Conservation (phyloP, 2,329 filamentous ascomycete genomes). For the Verticillium tricorpus region DNA sequence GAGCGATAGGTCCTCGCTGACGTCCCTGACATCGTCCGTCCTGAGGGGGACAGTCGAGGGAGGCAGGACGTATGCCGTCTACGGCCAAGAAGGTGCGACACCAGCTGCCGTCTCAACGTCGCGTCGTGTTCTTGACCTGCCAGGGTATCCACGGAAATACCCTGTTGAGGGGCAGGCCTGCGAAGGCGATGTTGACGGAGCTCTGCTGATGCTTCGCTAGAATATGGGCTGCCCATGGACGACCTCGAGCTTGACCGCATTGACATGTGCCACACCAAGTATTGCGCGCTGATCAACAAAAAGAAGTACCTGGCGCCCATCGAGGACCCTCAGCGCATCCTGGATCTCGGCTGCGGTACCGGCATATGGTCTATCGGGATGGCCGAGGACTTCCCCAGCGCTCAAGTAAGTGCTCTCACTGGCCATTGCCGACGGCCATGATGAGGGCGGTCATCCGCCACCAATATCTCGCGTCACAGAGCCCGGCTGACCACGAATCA, state of each 20-base stretch:
- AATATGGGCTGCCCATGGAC: conserved; percentile 8
- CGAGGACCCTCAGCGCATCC: conserved; percentile 21
- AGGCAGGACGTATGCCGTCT: conserved; percentile 15
- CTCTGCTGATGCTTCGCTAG: conserved; percentile 1
- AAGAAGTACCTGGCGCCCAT: conserved; percentile 1
- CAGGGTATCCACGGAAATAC: no score
- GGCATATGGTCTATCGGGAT: conserved; percentile 48
- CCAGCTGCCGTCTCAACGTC: neutral
- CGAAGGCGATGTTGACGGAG: neutral
- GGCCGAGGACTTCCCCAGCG: conserved; percentile 48
- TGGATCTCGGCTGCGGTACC: conserved; percentile 48
- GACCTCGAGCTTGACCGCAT: conserved; percentile 31
- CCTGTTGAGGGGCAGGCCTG: no score
- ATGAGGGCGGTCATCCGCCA: neutral
- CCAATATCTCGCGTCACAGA: no score
- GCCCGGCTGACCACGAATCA: no score
- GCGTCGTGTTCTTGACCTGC: no score
- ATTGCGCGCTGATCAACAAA: conserved; percentile 18
- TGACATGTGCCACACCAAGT: conserved; percentile 19
- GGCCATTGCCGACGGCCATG: neutral
- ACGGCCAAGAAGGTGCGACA: conserved; percentile 14
- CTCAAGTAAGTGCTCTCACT: conserved; percentile 34
- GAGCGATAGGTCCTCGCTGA: conserved; percentile 6
- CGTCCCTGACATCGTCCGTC: conserved; percentile 20
- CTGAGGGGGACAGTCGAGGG: conserved; percentile 18